Base-by-base conservation (phyloP, 768 basidiomycete species). In the Leccinum longicurvipes region DNA sequence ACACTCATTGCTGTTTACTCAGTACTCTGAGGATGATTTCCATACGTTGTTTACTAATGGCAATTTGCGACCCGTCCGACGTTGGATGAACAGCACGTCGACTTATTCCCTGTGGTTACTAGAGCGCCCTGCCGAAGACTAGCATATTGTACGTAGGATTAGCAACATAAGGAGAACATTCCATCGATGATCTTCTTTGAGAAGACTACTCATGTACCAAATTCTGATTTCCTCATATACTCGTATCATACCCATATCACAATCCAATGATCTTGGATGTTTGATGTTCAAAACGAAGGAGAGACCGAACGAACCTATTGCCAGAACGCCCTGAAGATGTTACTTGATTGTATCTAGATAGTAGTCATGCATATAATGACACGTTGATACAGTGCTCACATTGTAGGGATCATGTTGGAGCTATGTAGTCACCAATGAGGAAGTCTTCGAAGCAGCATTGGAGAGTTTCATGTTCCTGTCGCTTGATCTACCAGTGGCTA, bases 211-310 rank as follows among this genome's bases (percentile, higher is more conserved):
- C 11, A 19, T 12, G 12, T 19, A 21, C 11, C 6, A 6, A 23
- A 21, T 7, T 4, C 41, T 57, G 86, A 97, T 65, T 98, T 44
- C 81, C 96, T 97, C 70, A 92, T 96, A 53, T 96, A 93, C 66
- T 79, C 98, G n/a, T 98, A 98, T 74, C 98, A 98, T 72, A 67
- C 91, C 11, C 92, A 93, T 2, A 79, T 90, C 17, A n/a, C n/a
- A 36, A n/a, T 36, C 17, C 36, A 10, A 36, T n/a, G 17, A 10
- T n/a, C 36, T n/a, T 36, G 36, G 17, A 15, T 9, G 9, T 1
- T 36, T n/a, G 9, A n/a, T 36, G 17, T 36, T 36, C 36, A n/a
- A 36, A 36, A 8, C 8, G 15, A 31, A 31, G 31, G 9, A 36
- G 36, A n/a, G 36, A 3, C 7, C 9, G n/a, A n/a, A 36, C n/a